Evolutionary conservation across 2,329 filamentous ascomycete genomes (phyloP).

Genomic region (Xylaria sp.): DNA sequence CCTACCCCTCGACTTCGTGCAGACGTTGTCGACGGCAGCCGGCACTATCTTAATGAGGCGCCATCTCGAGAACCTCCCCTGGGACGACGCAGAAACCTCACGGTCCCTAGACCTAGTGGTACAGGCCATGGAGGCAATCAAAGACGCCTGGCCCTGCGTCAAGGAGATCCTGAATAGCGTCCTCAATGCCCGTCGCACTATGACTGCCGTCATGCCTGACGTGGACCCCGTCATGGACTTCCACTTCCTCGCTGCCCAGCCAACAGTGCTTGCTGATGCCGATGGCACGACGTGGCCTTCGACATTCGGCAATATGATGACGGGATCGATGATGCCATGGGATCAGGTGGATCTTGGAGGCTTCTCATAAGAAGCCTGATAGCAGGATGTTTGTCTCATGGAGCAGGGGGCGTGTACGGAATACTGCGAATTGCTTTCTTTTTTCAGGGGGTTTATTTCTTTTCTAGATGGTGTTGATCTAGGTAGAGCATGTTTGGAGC

Average conservation of each 20-base stretch:
- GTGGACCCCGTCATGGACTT: slow-evolving; percentile 25
- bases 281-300: slow-evolving; percentile 11
- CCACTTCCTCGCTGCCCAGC: slow-evolving; percentile 19
- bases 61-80: slow-evolving; percentile 37
- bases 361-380: neutral
- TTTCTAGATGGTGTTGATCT: too few species aligned
- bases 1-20: slow-evolving; percentile 44
- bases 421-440: too few species aligned
- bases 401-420: too few species aligned
- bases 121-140: slow-evolving; percentile 47
- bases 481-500: too few species aligned
- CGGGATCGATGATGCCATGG: slow-evolving; percentile 14
- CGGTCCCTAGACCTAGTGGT: slow-evolving; percentile 44
- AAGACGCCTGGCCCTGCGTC: slow-evolving; percentile 45
- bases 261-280: slow-evolving; percentile 1
- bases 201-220: slow-evolving; percentile 11
- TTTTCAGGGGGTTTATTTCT: too few species aligned
- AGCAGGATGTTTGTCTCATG: too few species aligned
- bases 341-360: slow-evolving; percentile 2
- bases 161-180: slow-evolving; percentile 38
- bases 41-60: slow-evolving; percentile 44
- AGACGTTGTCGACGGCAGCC: slow-evolving; percentile 44
- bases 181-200: slow-evolving; percentile 18
- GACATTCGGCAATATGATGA: slow-evolving; percentile 15
- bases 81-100: slow-evolving; percentile 43